A percentile compares a stretch with the other conserved stretches of the same genome.
Conservation (phyloP, 805 yeast species). For the Tetrapisispora namnaoensis region DNA sequence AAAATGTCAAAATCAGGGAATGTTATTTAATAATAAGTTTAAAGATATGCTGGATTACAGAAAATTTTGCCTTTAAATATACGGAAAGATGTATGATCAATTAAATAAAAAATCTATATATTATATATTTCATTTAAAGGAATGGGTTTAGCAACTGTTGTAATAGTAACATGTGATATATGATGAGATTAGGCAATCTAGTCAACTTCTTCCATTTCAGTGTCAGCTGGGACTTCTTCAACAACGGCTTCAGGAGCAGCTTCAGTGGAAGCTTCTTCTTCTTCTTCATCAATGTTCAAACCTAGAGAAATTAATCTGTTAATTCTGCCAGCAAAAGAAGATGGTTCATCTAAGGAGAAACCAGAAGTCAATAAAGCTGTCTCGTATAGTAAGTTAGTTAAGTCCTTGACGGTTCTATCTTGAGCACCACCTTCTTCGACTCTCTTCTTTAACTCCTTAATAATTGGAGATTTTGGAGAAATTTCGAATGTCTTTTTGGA, state of each 20-base stretch:
- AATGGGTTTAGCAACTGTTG: background rate
- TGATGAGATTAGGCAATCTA: conserved; percentile 27
- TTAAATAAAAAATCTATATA: background rate
- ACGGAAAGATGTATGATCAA: background rate
- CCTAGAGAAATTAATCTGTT: conserved; percentile 97
- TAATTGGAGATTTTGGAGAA: conserved; percentile 92
- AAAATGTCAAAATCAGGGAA: too few species aligned
- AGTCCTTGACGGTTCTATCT: conserved; percentile 96
- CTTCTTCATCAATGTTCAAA: conserved; percentile 92
- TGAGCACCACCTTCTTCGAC: conserved; percentile 96
- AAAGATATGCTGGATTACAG: background rate
- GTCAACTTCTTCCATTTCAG: conserved; percentile 99
- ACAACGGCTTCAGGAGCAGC: conserved; percentile 41
- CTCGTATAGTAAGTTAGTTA: conserved; percentile 92
- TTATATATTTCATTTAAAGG: background rate
- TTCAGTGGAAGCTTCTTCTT: conserved; percentile 36
- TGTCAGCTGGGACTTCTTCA: conserved; percentile 64
- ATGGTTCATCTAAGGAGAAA: conserved; percentile 97
- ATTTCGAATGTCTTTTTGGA: conserved; percentile 99
- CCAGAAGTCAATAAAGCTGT: conserved; percentile 98
- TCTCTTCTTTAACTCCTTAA: conserved; percentile 90
- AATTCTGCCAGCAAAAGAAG: conserved; percentile 93
- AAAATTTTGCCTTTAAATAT: background rate
- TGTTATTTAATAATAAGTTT: background rate
- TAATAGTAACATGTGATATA: background rate